Evolutionary conservation across 2,329 filamentous ascomycete species (phyloP), one percentile per base, ranked within the genome.

Genomic region (Fusarium brachygibbosum): DNA sequence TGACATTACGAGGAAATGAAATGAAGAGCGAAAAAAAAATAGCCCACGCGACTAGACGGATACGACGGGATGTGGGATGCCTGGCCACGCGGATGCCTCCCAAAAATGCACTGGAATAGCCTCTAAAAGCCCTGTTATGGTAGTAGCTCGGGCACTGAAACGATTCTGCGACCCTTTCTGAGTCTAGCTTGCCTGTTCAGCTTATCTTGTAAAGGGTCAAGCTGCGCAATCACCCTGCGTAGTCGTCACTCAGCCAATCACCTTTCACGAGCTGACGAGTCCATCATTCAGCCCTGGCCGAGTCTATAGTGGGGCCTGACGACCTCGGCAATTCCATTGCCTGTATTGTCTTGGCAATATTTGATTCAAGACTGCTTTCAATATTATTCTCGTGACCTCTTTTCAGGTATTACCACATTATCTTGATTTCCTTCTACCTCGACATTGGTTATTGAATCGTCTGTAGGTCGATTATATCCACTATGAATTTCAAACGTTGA

Each of bases 251-350:
- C 19, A 51, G 55, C 74, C 78, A 80, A 80, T 79, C 65, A 75
- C 50, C 38, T 40, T 34, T 50, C 52, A 63, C 44, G 45, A 76
- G 78, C 76, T 80, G 75, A 80, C 78, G 78, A 80, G 77, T 76
- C 74, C 72, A 65, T 63, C 65, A 58, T 62, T 68, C 69, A 68
- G 59, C 62, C 72, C 66, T 37, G 17, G 49, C 52, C 38, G 38
- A 32, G 21, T 57, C 41, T 42, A 51, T n/a, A 45, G 48, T 61
- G 69, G 69, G 58, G 54, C 64, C 49, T 45, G 40, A 29, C 52
- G 44, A 48, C 52, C 46, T 68, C 68, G 70, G 70, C 70, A 73
- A 64, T 52, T 40, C 46, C 25, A 32, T 44, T 67, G 46, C 68
- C 59, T 54, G 38, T 51, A 32, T 54, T 45, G 57, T 57, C 68